phyloP scores from a whole-genome alignment of 345 rosid genomes.

The Gossypium sturtianum region DNA sequence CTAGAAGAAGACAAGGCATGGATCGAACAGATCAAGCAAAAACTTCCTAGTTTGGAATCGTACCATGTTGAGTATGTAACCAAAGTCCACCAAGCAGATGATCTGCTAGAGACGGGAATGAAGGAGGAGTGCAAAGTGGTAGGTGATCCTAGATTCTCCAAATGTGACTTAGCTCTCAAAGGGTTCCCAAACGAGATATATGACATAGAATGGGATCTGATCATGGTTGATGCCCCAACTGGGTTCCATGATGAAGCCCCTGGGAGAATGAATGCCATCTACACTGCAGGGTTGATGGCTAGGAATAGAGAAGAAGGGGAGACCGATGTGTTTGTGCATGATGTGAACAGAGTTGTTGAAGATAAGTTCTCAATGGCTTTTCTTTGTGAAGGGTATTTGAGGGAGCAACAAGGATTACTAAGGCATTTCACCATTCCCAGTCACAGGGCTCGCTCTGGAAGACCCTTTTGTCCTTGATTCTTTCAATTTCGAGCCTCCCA shows the following conservation, averaged over 20 bases:
- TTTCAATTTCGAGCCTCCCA: too few relatives aligned
- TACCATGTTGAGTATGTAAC: slow-evolving; percentile 73
- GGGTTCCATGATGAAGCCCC: slow-evolving; percentile 82
- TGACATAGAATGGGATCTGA: slow-evolving; percentile 67
- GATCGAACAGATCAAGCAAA: slow-evolving; percentile 61
- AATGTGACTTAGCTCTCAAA: slow-evolving; percentile 79
- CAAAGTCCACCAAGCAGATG: slow-evolving; percentile 65
- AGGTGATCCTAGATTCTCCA: slow-evolving; percentile 60
- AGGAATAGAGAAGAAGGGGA: slow-evolving; percentile 64
- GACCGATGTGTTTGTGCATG: slow-evolving; percentile 84
- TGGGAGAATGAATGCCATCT: slow-evolving; percentile 81
- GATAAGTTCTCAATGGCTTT: slow-evolving; percentile 66
- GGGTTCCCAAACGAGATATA: slow-evolving; percentile 77
- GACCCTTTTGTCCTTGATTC: slow-evolving; percentile 56
- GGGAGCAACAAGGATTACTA: slow-evolving; percentile 64
- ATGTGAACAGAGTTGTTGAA: slow-evolving; percentile 70
- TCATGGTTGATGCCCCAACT: slow-evolving; percentile 88
- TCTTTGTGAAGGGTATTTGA: slow-evolving; percentile 70
- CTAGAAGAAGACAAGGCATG: slow-evolving; percentile 87
- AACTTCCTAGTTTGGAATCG: slow-evolving; percentile 62
- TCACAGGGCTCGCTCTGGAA: slow-evolving; percentile 37
- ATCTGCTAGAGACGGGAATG: slow-evolving; percentile 61
- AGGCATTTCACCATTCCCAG: slow-evolving; percentile 88
- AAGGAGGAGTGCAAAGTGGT: slow-evolving; percentile 69
- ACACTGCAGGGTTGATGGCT: slow-evolving; percentile 87